Percentiles rank a stretch among this genome's conserved stretches.
These are phyloP conservation scores for Talaromyces sp. DNA, from an alignment of 2,329 filamentous ascomycete species.

Conservation along the genomic window DNA sequence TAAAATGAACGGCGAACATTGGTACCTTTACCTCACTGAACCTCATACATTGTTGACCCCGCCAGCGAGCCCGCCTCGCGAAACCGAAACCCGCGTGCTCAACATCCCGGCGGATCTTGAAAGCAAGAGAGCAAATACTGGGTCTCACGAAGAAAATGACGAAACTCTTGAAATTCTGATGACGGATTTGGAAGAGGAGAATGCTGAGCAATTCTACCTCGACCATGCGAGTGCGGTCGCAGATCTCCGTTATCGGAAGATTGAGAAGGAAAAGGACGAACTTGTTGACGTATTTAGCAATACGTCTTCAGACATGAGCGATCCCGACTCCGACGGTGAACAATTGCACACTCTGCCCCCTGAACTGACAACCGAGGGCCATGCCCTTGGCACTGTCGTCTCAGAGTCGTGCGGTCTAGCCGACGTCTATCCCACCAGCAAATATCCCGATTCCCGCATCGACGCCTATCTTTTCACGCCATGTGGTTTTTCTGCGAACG, in stretches of 20 bases:
- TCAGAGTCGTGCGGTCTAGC: slow-evolving; percentile 85
- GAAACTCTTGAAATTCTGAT: slow-evolving; percentile 60
- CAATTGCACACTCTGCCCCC: slow-evolving; percentile 52
- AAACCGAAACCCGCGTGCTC: slow-evolving; percentile 56
- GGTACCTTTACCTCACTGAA: slow-evolving; percentile 95
- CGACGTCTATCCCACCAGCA: slow-evolving; percentile 76
- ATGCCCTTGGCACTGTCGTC: slow-evolving; percentile 86
- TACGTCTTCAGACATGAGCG: slow-evolving; percentile 58
- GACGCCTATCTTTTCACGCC: slow-evolving; percentile 96
- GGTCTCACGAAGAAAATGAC: slow-evolving; percentile 37
- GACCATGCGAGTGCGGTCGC: slow-evolving; percentile 86
- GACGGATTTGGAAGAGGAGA: slow-evolving; percentile 63
- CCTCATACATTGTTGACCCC: slow-evolving; percentile 76
- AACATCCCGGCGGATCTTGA: slow-evolving; percentile 44
- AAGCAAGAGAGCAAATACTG: slow-evolving; percentile 14
- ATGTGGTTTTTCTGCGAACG: slow-evolving; percentile 96
- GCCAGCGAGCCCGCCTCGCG: slow-evolving; percentile 63
- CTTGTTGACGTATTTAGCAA: slow-evolving; percentile 72
- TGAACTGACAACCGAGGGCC: slow-evolving; percentile 84
- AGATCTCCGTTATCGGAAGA: slow-evolving; percentile 70
- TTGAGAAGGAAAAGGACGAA: slow-evolving; percentile 58
- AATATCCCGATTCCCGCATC: slow-evolving; percentile 87
- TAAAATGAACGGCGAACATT: slow-evolving; percentile 99
- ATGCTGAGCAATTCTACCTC: slow-evolving; percentile 64
- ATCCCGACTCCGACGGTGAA: slow-evolving; percentile 49